Evolutionary conservation across 2,329 filamentous ascomycete species (phyloP).

Genomic region (Claviceps sp.): DNA sequence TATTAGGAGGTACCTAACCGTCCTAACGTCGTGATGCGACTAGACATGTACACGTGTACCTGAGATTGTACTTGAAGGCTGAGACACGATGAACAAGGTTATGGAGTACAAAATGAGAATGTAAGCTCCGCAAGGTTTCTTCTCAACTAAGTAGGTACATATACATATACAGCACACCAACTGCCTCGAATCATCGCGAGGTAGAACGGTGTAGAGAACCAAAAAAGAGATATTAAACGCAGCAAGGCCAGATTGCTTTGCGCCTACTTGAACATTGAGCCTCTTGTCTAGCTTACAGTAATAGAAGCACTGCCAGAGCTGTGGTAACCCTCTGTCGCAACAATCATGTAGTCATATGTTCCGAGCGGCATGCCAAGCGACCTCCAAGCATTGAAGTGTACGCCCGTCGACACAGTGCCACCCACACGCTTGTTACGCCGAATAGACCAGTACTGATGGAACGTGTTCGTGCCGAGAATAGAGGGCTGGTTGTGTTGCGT

Average conservation of each 20-base stretch:
- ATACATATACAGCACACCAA: no score
- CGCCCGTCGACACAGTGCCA: slow-evolving; percentile 33
- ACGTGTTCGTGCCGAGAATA: slow-evolving; percentile 34
- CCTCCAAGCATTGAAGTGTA: slow-evolving; percentile 7
- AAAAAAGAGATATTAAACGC: background rate
- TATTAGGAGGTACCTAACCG: no score
- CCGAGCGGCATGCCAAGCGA: slow-evolving; percentile 34
- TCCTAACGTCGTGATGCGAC: no score
- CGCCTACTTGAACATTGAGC: no score
- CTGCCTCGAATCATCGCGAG: no score
- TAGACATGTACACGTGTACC: no score
- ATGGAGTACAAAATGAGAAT: no score
- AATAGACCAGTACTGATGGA: slow-evolving; percentile 30
- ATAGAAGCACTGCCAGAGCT: slow-evolving; percentile 26
- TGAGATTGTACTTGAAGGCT: no score
- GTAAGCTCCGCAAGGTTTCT: no score
- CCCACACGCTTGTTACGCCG: slow-evolving; percentile 16
- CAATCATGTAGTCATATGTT: slow-evolving; percentile 37
- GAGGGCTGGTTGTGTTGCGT: slow-evolving; percentile 29
- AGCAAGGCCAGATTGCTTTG: background rate
- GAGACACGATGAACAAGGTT: no score
- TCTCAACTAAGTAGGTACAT: no score
- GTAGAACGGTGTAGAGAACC: no score
- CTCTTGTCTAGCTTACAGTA: background rate
- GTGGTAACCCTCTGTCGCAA: slow-evolving; percentile 40